Base-by-base conservation (phyloP, 495 filamentous ascomycete species). In the Penicillium silybi region DNA sequence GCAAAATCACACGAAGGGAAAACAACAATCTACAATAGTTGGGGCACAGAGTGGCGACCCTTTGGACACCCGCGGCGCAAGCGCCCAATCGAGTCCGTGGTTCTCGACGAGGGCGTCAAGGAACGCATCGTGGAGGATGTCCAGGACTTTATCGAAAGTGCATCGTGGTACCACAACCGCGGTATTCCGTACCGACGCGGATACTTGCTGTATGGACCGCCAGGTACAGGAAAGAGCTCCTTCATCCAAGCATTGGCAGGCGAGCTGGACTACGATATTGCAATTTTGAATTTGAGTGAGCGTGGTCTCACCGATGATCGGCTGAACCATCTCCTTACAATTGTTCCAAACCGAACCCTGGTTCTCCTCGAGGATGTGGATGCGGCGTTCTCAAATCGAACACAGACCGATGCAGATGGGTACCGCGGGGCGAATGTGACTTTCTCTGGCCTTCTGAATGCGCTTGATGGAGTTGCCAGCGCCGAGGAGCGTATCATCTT, bases 191-290 rank as follows among this genome's bases (percentile, higher is more conserved):
- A 97, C 54, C 84, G 93, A 27, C 79, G 93, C 18, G 93, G 93
- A 1, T 98, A 97, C 68, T 78, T 98, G 35, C 80, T 98, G 4
- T 92, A 96, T 63, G 93, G 93, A 0, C 92, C 92, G 2, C 95
- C 93, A 0, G 93, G 93, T 2, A 95, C 89, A 15, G 93, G 93
- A 18, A 98, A 98, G 69, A 96, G 86, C 57, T 95, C 89, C 2
- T 97, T 98, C 65, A 95, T 97, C 44, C 92, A 96, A 70, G 92
- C 95, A 3, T 73, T 98, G 25, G 93, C 93, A 1, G 95, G 91
- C 11, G 84, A 92, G 53, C 69, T 98, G 46, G 88, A 97, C 62
- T 97, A 95, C 69, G 89, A 89, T 58, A 93, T 98, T 57, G 90
- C 92, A 39, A 88, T 97, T 66, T 74, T 98, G 42, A 97, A 97